Base-by-base conservation (phyloP, 179 eudicot genomes). In the Patellifolia procumbens region DNA sequence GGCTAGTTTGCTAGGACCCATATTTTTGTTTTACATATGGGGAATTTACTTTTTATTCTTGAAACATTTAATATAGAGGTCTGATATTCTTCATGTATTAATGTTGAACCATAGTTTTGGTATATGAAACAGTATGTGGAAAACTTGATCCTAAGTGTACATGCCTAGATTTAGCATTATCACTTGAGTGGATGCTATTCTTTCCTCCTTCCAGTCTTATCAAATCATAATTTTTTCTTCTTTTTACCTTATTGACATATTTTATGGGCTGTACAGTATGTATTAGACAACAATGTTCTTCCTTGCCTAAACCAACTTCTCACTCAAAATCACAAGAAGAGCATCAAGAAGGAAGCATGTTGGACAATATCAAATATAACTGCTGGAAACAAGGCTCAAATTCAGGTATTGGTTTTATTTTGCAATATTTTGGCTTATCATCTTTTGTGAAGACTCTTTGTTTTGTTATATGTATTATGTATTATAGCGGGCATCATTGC, bases 361-460 rank as follows among this genome's bases (percentile, higher is more conserved):
- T 90, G 95, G 95, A 90, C 95, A 29, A 82, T 90, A 78, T 90
- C 95, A 3, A 90, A 90, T 68, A 90, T 90, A 75, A 90, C 95
- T 71, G 95, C 95, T 68, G 95, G 95, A 73, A 90, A 87, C 69
- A 86, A 75, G 86, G 69, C 83, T 53, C 92, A 91, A 75, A 91
- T 91, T 70, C 96, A 91, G 91, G 96, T 86, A 79, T 19, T 51
- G 43, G 22, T 78, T 52, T 45, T 32, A 55, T 43, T 46, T 53
- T 46, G 52, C n/a, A n/a, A 29, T 34, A 37, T 61, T 24, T 32
- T 6, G 32, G 58, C 22, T 58, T 20, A 5, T 46, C 24, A 66
- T 55, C 35, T 39, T 58, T 42, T 19, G 58, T 29, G 22, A 46
- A 42, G 9, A 19, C 51, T 75, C 58, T 58, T 42, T 73, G 35